phyloP scores from a whole-genome alignment of 192 early-diverging fungal genomes.

The Coemansia javaensis region DNA sequence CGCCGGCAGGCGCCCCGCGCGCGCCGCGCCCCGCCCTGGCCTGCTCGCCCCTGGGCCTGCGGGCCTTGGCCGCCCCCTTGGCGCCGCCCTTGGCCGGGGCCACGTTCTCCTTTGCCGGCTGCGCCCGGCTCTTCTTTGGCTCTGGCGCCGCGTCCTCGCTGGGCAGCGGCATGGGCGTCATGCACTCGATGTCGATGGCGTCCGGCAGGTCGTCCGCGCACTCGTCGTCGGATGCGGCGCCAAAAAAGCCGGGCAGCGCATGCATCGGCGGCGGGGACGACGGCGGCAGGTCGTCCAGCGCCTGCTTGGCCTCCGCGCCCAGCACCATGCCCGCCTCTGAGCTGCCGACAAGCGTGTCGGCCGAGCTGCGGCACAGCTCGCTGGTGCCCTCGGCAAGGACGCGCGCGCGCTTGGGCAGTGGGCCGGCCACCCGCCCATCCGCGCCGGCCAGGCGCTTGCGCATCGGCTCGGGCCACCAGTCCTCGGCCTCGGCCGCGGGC shows the following conservation, averaged over 20 bases:
- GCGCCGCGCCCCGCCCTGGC: not conserved
- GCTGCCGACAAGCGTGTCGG: slow-evolving; percentile 38
- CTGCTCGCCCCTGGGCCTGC: not conserved
- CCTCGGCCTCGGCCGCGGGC: slow-evolving; percentile 16
- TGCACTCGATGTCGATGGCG: slow-evolving; percentile 6
- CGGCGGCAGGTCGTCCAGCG: slow-evolving; percentile 39
- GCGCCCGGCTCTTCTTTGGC: slow-evolving; percentile 5
- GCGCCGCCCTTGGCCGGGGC: not conserved
- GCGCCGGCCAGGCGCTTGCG: slow-evolving; percentile 17
- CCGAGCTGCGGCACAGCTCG: slow-evolving; percentile 16
- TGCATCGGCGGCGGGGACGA: slow-evolving; percentile 38
- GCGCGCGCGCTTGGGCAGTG: slow-evolving; percentile 17
- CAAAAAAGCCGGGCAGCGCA: slow-evolving; percentile 5
- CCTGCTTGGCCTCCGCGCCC: slow-evolving; percentile 1
- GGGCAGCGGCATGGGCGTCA: slow-evolving; percentile 5
- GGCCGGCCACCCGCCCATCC: not conserved
- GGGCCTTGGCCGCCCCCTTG: slow-evolving; percentile 1
- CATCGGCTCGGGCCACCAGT: slow-evolving; percentile 40
- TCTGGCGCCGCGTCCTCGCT: no score
- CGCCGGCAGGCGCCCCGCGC: no score
- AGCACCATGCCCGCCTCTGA: slow-evolving; percentile 16
- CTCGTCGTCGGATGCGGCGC: slow-evolving; percentile 10
- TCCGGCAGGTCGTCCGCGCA: slow-evolving; percentile 17
- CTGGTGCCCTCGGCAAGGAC: slow-evolving; percentile 5
- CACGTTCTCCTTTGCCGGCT: slow-evolving; percentile 14